Conservation (phyloP, 2,329 filamentous ascomycete species). For the Fonsecaea multimorphosa region DNA sequence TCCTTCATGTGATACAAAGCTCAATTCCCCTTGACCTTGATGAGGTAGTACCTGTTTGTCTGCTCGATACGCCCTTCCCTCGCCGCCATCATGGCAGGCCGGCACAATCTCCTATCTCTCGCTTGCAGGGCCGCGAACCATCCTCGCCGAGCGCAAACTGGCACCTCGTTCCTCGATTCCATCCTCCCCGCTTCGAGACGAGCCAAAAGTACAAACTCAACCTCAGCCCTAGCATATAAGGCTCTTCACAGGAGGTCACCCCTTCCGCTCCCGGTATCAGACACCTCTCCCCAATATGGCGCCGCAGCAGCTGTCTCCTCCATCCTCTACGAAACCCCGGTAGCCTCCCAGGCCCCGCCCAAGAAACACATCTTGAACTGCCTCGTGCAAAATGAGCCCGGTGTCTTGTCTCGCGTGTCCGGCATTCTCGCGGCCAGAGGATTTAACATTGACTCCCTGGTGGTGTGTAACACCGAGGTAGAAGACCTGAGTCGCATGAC, state of each 20-base stretch:
- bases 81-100: conserved; percentile 49
- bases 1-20: not conserved
- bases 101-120: conserved; percentile 48
- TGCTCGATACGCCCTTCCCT: not conserved
- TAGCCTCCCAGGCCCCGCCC: conserved; percentile 78
- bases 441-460: conserved; percentile 98
- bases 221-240: conserved; percentile 96
- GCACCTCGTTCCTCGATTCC: conserved; percentile 31
- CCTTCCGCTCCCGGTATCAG: conserved; percentile 78
- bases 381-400: conserved; percentile 97
- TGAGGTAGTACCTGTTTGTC: conserved; percentile 4
- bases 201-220: conserved; percentile 64
- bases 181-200: conserved; percentile 29
- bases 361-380: conserved; percentile 98
- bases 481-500: conserved; percentile 98
- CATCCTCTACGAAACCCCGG: conserved; percentile 97
- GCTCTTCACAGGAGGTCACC: conserved; percentile 89
- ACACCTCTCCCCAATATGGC: conserved; percentile 78
- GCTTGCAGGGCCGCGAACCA: conserved; percentile 39
- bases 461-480: conserved; percentile 97
- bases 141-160: conserved; percentile 18
- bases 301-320: conserved; percentile 95
- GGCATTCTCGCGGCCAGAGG: conserved; percentile 94
- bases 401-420: conserved; percentile 93
- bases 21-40: not conserved